Percentiles rank a stretch among this genome's conserved stretches.
Evolutionary conservation across 2,329 filamentous ascomycete species (phyloP).

Genomic region (Diaporthe citri): DNA sequence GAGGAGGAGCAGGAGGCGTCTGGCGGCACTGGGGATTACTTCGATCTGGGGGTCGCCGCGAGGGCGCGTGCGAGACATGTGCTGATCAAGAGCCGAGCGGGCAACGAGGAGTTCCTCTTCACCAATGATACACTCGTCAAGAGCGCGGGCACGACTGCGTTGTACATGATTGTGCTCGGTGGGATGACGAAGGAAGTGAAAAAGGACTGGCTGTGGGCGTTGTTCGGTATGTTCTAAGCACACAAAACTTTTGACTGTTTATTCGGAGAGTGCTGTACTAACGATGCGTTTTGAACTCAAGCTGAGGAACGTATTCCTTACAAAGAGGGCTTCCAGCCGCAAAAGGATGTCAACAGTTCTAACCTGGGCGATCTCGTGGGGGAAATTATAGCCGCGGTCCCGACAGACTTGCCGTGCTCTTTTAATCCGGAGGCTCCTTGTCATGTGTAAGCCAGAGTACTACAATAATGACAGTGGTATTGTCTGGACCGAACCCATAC

Average conservation of each 20-base stretch:
- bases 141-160: conserved; percentile 23
- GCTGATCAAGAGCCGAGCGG: conserved; percentile 28
- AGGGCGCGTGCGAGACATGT: conserved; percentile 32
- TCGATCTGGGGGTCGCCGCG: conserved; percentile 7
- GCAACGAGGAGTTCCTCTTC: conserved; percentile 18
- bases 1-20: conserved; percentile 20
- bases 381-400: neutral
- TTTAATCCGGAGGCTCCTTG: conserved; percentile 15
- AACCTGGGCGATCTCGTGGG: neutral
- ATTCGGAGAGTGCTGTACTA: neutral
- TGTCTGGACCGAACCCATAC: too few species aligned
- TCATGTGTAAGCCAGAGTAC: neutral
- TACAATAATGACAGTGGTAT: too few species aligned
- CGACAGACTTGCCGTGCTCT: conserved; percentile 8
- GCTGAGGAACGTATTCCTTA: conserved; percentile 32
- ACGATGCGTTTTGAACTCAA: neutral
- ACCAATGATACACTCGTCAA: neutral
- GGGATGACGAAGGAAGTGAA: conserved; percentile 18
- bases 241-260: neutral
- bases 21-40: neutral
- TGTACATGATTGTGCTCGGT: conserved; percentile 25
- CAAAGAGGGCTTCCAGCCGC: conserved; percentile 28
- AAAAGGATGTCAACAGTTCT: neutral
- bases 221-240: conserved; percentile 17
- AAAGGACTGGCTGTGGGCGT: conserved; percentile 29